Conservation (phyloP, 2,329 filamentous ascomycete genomes). For the Epicoccum sorghinum region DNA sequence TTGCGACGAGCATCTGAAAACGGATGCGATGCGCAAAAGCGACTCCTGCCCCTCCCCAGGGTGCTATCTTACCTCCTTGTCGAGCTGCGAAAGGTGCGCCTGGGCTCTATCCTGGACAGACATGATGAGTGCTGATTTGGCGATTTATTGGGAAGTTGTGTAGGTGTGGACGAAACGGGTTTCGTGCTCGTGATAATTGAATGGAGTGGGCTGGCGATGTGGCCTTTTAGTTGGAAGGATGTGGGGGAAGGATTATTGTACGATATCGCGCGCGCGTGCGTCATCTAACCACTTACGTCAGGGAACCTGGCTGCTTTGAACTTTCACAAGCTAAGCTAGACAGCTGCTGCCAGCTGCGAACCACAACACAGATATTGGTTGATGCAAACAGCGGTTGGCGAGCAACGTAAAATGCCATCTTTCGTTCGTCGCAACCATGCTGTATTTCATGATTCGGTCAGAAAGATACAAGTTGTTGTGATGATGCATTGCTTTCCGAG, state of each 20-base stretch:
- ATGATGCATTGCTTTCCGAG: not conserved
- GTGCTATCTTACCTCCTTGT: slow-evolving; percentile 73
- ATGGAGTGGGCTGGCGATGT: slow-evolving; percentile 18
- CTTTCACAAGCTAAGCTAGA: slow-evolving; percentile 40
- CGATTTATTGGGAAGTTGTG: slow-evolving; percentile 3
- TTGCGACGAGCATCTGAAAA: not conserved
- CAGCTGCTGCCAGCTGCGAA: slow-evolving; percentile 21
- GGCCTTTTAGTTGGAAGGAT: slow-evolving; percentile 23
- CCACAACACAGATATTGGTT: not conserved
- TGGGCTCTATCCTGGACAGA: slow-evolving; percentile 79
- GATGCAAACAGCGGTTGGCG: not conserved
- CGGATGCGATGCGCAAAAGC: not conserved
- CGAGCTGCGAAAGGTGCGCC: slow-evolving; percentile 77
- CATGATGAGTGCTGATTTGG: slow-evolving; percentile 58
- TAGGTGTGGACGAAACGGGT: slow-evolving; percentile 9
- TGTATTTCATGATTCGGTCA: no score
- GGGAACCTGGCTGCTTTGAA: slow-evolving; percentile 28
- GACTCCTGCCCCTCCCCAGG: not conserved
- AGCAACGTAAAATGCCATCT: no score
- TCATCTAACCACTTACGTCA: slow-evolving; percentile 45
- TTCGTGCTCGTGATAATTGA: slow-evolving; percentile 21
- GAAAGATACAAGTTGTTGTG: not conserved
- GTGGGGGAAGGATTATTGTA: slow-evolving; percentile 29
- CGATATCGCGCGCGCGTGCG: slow-evolving; percentile 29
- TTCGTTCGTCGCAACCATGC: no score